A percentile compares a stretch with the other conserved stretches of the same genome.
Conservation (phyloP, 176 grass and related monocot species). For the Zizania latifolia region DNA sequence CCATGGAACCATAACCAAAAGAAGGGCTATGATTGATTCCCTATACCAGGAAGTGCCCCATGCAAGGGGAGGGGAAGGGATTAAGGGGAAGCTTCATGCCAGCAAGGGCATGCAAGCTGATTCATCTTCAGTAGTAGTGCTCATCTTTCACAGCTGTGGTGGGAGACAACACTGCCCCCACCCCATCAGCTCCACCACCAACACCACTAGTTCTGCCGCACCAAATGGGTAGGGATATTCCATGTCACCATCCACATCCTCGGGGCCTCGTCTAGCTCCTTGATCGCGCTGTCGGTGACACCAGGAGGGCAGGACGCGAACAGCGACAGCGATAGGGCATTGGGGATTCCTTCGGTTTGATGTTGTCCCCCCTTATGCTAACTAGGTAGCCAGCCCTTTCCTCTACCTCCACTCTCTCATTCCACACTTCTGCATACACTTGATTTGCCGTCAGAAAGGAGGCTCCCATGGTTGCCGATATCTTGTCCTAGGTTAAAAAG, state of each 20-base stretch:
- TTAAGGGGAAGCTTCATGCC: slow-evolving; percentile 11
- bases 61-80: slow-evolving; percentile 3
- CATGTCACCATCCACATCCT: slow-evolving; percentile 22
- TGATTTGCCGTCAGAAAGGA: slow-evolving; percentile 27
- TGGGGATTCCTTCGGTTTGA: slow-evolving; percentile 28
- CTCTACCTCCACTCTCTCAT: background rate
- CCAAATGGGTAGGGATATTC: slow-evolving; percentile 45
- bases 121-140: background rate
- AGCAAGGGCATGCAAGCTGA: slow-evolving; percentile 19
- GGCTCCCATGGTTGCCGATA: slow-evolving; percentile 15
- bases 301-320: background rate
- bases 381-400: background rate
- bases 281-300: slow-evolving; percentile 32
- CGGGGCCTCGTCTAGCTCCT: background rate
- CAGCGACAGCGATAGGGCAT: slow-evolving; percentile 19
- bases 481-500: slow-evolving; percentile 30
- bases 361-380: slow-evolving; percentile 30
- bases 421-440: slow-evolving; percentile 22
- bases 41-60: slow-evolving; percentile 28
- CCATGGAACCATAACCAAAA: slow-evolving; percentile 13
- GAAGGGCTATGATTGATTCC: slow-evolving; percentile 21
- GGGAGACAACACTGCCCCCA: slow-evolving; percentile 25
- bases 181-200: slow-evolving; percentile 10
- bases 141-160: slow-evolving; percentile 34
- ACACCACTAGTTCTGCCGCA: slow-evolving; percentile 10